Percentiles rank a stretch among this genome's conserved stretches.
phyloP scores from a whole-genome alignment of 495 filamentous ascomycete genomes.

The Acidomyces sp. region DNA sequence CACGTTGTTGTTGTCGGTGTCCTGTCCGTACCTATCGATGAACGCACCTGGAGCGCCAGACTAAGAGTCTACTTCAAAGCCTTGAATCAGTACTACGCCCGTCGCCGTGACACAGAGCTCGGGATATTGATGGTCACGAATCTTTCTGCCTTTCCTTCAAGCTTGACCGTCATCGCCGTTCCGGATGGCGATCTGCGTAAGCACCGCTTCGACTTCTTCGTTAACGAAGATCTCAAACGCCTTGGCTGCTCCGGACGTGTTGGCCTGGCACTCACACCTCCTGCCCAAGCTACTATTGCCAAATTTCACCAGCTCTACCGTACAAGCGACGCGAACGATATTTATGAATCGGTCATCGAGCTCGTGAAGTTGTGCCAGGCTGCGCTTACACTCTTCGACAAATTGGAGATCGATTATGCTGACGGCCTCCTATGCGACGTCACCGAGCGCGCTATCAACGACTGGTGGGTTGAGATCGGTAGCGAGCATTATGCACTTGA shows the following conservation, averaged over 20 bases:
- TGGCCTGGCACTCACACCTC: constrained; percentile 62
- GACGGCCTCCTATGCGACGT: constrained; percentile 88
- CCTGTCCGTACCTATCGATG: constrained; percentile 69
- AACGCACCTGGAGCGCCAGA: constrained; percentile 64
- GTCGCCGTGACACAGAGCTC: constrained; percentile 63
- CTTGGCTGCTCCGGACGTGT: constrained; percentile 84
- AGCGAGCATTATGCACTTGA: constrained; percentile 81
- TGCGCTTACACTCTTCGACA: constrained; percentile 77
- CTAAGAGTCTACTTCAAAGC: constrained; percentile 76
- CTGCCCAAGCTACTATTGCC: constrained; percentile 65
- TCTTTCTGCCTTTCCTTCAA: constrained; percentile 75
- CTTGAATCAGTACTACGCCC: constrained; percentile 68
- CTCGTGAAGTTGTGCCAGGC: constrained; percentile 87
- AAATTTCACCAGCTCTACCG: constrained; percentile 89
- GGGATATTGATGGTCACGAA: constrained; percentile 91
- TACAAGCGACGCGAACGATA: constrained; percentile 63
- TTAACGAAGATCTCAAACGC: constrained; percentile 89
- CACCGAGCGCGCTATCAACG: constrained; percentile 76
- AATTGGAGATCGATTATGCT: constrained; percentile 73
- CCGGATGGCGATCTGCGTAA: constrained; percentile 74
- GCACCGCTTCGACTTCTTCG: constrained; percentile 75
- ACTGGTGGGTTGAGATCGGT: constrained; percentile 95
- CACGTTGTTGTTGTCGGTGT: constrained; percentile 70
- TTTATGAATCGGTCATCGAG: constrained; percentile 69
- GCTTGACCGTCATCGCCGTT: constrained; percentile 74